phyloP scores from a whole-genome alignment of 371 early-diverging fungal species.

The Mucor velutinosus region DNA sequence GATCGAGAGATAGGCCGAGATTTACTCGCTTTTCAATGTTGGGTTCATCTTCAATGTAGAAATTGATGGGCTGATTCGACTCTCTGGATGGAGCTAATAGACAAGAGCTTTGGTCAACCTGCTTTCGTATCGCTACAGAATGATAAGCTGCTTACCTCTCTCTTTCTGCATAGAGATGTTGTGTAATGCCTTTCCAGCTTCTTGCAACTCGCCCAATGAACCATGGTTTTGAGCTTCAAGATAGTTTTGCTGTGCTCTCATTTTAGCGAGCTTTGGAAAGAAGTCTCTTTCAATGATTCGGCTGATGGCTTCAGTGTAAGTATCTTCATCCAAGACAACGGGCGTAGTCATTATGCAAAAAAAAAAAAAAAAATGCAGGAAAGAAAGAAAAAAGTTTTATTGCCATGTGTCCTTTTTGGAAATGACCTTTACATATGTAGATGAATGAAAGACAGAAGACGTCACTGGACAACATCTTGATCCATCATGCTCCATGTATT shows the following conservation, averaged over 20 bases:
- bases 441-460: too few species aligned
- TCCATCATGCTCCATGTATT: too few species aligned
- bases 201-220: slow-evolving; percentile 27
- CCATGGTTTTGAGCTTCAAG: slow-evolving; percentile 39
- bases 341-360: slow-evolving; percentile 16
- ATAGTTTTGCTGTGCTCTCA: slow-evolving; percentile 62
- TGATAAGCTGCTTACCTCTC: neutral
- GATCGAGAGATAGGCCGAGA: slow-evolving; percentile 53
- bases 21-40: slow-evolving; percentile 44
- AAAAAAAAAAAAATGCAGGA: neutral
- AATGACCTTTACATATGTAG: too few species aligned
- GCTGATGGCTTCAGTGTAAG: slow-evolving; percentile 76
- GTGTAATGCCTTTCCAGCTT: slow-evolving; percentile 26
- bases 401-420: too few species aligned
- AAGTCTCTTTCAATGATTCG: slow-evolving; percentile 86
- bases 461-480: too few species aligned
- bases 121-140: neutral
- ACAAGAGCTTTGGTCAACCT: neutral
- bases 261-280: slow-evolving; percentile 73
- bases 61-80: slow-evolving; percentile 23
- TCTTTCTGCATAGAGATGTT: slow-evolving; percentile 14
- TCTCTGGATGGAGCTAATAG: neutral
- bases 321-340: slow-evolving; percentile 74
- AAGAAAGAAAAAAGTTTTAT: neutral
- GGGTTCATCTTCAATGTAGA: slow-evolving; percentile 32